phyloP scores from a whole-genome alignment of 192 early-diverging fungal genomes.

The Gigaspora rosea region DNA sequence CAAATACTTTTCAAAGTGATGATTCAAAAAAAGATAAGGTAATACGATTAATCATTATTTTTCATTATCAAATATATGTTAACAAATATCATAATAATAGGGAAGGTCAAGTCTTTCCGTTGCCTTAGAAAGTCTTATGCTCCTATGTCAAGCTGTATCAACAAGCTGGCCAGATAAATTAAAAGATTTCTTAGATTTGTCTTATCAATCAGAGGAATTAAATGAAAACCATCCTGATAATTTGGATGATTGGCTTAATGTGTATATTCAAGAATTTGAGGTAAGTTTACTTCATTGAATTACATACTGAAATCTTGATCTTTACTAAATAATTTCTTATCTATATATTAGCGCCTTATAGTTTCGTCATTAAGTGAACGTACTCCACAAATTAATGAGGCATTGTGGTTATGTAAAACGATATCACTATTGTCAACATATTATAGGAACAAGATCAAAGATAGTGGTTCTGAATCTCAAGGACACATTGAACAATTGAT shows the following conservation, averaged over 20 bases:
- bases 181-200: conserved; percentile 19
- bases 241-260: conserved; percentile 29
- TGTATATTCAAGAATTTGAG: conserved; percentile 33
- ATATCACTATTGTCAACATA: conserved; percentile 45
- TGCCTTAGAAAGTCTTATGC: conserved; percentile 19
- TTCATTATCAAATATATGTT: background rate
- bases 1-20: background rate
- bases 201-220: conserved; percentile 10
- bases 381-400: conserved; percentile 49
- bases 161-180: conserved; percentile 38
- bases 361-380: conserved; percentile 41
- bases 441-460: conserved; percentile 3
- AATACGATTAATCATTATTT: background rate
- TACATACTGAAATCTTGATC: background rate
- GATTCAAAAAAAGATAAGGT: conserved; percentile 33
- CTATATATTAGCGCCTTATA: conserved; percentile 32
- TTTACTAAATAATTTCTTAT: background rate
- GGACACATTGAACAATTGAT: conserved; percentile 38
- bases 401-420: conserved; percentile 42
- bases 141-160: conserved; percentile 22
- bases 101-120: conserved; percentile 31
- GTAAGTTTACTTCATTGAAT: conserved; percentile 7
- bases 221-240: background rate
- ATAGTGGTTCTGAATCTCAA: conserved; percentile 4
- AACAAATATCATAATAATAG: conserved; percentile 2